Base-by-base conservation (phyloP, 768 basidiomycete species). In the Serendipita vermifera region DNA sequence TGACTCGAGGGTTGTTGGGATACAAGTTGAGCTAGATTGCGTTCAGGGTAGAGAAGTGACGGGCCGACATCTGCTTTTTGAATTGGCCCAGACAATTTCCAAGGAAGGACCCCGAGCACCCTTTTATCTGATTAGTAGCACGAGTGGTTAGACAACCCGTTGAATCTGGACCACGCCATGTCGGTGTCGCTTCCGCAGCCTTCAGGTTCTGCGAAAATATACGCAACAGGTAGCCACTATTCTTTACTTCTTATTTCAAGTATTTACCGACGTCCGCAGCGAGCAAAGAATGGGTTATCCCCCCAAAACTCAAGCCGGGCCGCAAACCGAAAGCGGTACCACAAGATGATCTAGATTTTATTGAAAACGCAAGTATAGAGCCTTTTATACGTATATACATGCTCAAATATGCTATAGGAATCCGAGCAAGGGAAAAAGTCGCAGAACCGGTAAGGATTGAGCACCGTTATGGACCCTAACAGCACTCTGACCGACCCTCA, bases 221-320 rank as follows among this genome's bases (percentile, higher is more conserved):
- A 51, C 46, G 46, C 46, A n/a, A 51, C 46, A 24, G 46, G 46
- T 51, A 22, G 9, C 24, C 46, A 29, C 26, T 51, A 29, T 20
- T 51, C 9, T 51, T 22, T 51, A 3, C 29, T 32, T 14, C n/a
- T 53, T 35, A n/a, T 26, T 31, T 41, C 9, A 41, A n/a, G 39
- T 26, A n/a, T 41, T n/a, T 9, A n/a, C 35, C n/a, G 9, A 36
- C 36, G 24, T 33, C 24, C 55, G n/a, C 65, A 87, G 87, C 87
- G 27, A 87, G 86, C n/a, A 88, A 82, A 67, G 85, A 89, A 67
- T 91, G 88, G 88, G 77, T 87, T 59, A 85, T 91, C 61, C 82
- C 83, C 22, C 83, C 88, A 5, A 87, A 85, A 63, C 84, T 87
- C 6, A 90, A 87, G 66, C 88, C 88, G 33, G 88, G 88, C 15